Percentiles rank a stretch among this genome's conserved stretches.
phyloP scores from a whole-genome alignment of 495 filamentous ascomycete genomes.

The Thermothielavioides terrestris region DNA sequence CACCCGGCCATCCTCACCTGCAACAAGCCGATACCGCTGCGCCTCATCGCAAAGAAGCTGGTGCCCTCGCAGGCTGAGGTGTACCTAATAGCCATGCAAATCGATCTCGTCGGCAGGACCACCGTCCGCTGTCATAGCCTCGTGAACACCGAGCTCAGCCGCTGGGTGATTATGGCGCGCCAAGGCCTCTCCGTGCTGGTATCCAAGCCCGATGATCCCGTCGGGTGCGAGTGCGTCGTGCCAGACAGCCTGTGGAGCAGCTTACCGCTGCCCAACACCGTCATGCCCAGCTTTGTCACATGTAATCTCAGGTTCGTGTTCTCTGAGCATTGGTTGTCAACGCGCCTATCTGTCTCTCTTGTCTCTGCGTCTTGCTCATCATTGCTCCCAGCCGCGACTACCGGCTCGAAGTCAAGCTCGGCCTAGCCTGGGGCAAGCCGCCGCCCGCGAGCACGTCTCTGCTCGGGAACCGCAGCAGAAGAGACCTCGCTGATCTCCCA shows the following conservation, averaged over 20 bases:
- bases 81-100: slow-evolving; percentile 68
- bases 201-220: slow-evolving; percentile 46
- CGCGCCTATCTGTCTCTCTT: not conserved
- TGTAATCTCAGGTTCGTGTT: slow-evolving; percentile 68
- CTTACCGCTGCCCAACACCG: slow-evolving; percentile 64
- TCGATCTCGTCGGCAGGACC: slow-evolving; percentile 73
- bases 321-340: not conserved
- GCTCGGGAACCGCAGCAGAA: slow-evolving; percentile 6
- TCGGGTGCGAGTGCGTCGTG: slow-evolving; percentile 57
- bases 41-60: slow-evolving; percentile 66
- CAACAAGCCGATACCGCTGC: slow-evolving; percentile 72
- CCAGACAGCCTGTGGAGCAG: slow-evolving; percentile 61
- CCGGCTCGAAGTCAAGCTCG: slow-evolving; percentile 71
- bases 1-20: slow-evolving; percentile 86
- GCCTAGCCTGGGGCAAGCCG: slow-evolving; percentile 48
- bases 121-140: slow-evolving; percentile 67
- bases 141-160: slow-evolving; percentile 51
- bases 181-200: slow-evolving; percentile 59
- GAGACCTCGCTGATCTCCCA: slow-evolving; percentile 36
- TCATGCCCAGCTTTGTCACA: slow-evolving; percentile 77
- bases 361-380: not conserved
- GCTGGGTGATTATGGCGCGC: slow-evolving; percentile 60
- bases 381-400: slow-evolving; percentile 52
- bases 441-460: slow-evolving; percentile 4
- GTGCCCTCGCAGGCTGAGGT: slow-evolving; percentile 55